Evolutionary conservation across 2,329 filamentous ascomycete species (phyloP).

Genomic region (Xylariaceae sp.): DNA sequence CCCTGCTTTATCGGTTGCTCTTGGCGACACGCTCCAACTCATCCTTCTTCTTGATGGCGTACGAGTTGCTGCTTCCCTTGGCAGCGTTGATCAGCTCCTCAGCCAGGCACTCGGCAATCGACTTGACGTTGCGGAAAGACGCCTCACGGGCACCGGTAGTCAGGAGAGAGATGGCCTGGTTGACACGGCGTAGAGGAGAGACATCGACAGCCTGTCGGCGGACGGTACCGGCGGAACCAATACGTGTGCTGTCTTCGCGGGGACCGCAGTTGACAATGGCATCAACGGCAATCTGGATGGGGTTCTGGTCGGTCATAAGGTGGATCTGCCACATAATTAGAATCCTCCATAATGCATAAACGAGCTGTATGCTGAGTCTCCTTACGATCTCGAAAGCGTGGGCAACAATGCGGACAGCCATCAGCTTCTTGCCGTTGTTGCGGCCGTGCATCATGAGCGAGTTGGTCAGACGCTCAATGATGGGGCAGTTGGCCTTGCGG

Average conservation of each 20-base stretch:
- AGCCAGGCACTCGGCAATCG: conserved; percentile 97
- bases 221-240: conserved; percentile 99
- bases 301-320: conserved; percentile 99
- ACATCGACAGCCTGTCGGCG: conserved; percentile 99
- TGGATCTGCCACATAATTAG: conserved; percentile 73
- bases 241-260: conserved; percentile 99
- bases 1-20: conserved; percentile 92
- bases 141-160: conserved; percentile 99
- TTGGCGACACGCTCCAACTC: conserved; percentile 99
- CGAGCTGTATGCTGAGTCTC: conserved; percentile 41
- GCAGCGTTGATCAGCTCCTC: conserved; percentile 99
- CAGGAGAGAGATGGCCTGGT: conserved; percentile 99
- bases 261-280: conserved; percentile 99
- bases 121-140: conserved; percentile 99
- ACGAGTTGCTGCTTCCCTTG: conserved; percentile 99
- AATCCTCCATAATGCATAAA: conserved; percentile 3
- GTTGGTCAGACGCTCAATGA: conserved; percentile 99
- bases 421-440: conserved; percentile 99
- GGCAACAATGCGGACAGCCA: conserved; percentile 98
- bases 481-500: conserved; percentile 99
- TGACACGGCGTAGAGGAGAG: conserved; percentile 97
- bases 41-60: conserved; percentile 99
- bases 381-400: conserved; percentile 99
- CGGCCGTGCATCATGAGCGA: conserved; percentile 99
- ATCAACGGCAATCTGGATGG: conserved; percentile 98